Base-by-base conservation (phyloP, 2,329 filamentous ascomycete genomes). In the Rhinocladiella mackenziei region DNA sequence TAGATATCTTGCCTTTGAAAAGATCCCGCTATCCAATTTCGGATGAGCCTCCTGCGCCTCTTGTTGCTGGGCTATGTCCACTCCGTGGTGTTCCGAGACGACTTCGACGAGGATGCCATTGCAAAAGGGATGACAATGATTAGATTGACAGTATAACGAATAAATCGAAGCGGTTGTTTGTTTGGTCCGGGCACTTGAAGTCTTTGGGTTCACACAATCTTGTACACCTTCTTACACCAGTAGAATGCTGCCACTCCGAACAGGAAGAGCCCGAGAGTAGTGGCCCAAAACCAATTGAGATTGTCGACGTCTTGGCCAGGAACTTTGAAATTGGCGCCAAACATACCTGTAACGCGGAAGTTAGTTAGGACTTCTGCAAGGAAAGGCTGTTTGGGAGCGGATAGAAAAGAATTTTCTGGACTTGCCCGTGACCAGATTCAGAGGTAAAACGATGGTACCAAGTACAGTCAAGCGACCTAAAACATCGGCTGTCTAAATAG, bases 351-450 rank as follows among this genome's bases (percentile, higher is more conserved):
- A 32, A 10, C 5, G 5, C 8, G 17, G 10, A n/a, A 5, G 29
- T 45, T 13, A 45, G 42, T 15, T 26, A 29, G 20, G 17, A n/a
- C 29, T 8, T 20, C 26, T 18, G 13, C 26, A 32, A 8, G 10
- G n/a, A n/a, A n/a, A n/a, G n/a, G n/a, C n/a, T n/a, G n/a, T n/a
- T n/a, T n/a, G n/a, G n/a, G n/a, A n/a, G n/a, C n/a, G n/a, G n/a
- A n/a, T n/a, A n/a, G n/a, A 25, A 4, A 9, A 11, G 10, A 10
- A 9, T 13, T 28, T 91, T 91, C 13, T 19, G 13, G 8, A 98
- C 59, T 97, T 81, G 56, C 92, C 92, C 2, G 92, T 97, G 59
- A 98, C 91, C 62, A 98, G 94, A 64, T 98, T 98, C 89, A 98
- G 95, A 8, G 92, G 92, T 44, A 98, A 72, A 2, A 98, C 91